A percentile compares a stretch with the other conserved stretches of the same genome.
phyloP scores from a whole-genome alignment of 805 yeast species.

The Candida pseudofarinosa region DNA sequence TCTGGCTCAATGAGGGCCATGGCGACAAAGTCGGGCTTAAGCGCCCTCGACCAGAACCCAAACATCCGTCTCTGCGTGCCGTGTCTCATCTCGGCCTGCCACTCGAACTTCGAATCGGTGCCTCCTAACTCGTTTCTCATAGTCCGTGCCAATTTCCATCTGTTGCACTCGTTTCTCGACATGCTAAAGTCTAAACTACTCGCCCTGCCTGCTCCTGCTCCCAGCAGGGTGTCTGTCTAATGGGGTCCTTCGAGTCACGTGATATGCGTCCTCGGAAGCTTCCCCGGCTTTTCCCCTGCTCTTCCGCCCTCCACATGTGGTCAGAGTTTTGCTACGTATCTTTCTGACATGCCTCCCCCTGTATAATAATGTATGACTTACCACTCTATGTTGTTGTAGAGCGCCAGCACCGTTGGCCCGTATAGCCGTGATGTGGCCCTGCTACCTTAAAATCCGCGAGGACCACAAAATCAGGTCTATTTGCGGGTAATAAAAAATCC shows the following conservation, averaged over 20 bases:
- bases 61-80: constrained; percentile 26
- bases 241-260: no score
- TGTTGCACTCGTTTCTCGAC: background rate
- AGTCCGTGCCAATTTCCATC: background rate
- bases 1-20: constrained; percentile 18
- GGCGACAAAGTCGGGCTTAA: constrained; percentile 17
- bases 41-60: constrained; percentile 22
- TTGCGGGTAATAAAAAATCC: constrained; percentile 7
- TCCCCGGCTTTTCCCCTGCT: no score
- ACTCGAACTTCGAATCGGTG: constrained; percentile 13
- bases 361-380: background rate
- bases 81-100: constrained; percentile 22
- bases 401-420: background rate
- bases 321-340: no score
- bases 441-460: background rate
- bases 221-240: background rate
- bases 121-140: constrained; percentile 17
- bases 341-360: background rate
- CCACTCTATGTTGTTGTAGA: background rate
- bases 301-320: no score
- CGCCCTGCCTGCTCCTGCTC: background rate
- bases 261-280: no score
- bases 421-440: background rate
- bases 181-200: background rate
- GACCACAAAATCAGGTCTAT: background rate